Conservation (phyloP, 495 filamentous ascomycete genomes). For the Aspergillus egyptiacus region DNA sequence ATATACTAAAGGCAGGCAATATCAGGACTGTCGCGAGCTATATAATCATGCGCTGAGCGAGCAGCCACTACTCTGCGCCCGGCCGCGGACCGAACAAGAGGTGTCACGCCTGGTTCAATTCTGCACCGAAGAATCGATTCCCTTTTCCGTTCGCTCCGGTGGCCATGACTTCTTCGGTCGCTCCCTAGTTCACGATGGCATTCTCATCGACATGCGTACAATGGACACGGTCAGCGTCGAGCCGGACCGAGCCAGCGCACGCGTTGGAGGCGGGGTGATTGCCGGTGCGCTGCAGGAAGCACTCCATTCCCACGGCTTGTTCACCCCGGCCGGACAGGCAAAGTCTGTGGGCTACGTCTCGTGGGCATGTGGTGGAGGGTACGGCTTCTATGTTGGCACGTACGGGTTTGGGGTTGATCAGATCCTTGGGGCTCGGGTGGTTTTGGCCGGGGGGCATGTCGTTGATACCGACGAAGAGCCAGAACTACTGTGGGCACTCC, state of each 20-base stretch:
- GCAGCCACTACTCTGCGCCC: no score
- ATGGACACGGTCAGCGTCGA: constrained; percentile 26
- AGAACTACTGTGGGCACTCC: constrained; percentile 32
- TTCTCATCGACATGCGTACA: constrained; percentile 36
- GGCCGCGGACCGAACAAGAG: no score
- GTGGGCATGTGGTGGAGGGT: constrained; percentile 8
- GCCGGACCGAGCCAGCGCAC: constrained; percentile 18
- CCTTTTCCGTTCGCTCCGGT: constrained; percentile 33
- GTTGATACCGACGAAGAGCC: constrained; percentile 25
- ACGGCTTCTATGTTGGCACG: background rate
- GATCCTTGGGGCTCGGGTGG: background rate
- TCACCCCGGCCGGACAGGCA: background rate
- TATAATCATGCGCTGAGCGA: no score
- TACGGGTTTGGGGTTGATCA: constrained; percentile 4
- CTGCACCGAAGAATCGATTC: no score
- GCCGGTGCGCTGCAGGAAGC: background rate
- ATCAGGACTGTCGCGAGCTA: no score
- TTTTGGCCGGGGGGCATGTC: constrained; percentile 13
- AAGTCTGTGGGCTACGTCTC: background rate
- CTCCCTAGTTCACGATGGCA: constrained; percentile 14
- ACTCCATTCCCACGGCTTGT: background rate
- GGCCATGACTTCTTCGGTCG: constrained; percentile 34
- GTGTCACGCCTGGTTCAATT: no score
- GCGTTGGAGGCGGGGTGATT: background rate
- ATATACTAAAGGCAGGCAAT: no score